These are phyloP conservation scores for Aspergillus egyptiacus DNA, from an alignment of 495 filamentous ascomycete genomes.

Conservation along the genomic window DNA sequence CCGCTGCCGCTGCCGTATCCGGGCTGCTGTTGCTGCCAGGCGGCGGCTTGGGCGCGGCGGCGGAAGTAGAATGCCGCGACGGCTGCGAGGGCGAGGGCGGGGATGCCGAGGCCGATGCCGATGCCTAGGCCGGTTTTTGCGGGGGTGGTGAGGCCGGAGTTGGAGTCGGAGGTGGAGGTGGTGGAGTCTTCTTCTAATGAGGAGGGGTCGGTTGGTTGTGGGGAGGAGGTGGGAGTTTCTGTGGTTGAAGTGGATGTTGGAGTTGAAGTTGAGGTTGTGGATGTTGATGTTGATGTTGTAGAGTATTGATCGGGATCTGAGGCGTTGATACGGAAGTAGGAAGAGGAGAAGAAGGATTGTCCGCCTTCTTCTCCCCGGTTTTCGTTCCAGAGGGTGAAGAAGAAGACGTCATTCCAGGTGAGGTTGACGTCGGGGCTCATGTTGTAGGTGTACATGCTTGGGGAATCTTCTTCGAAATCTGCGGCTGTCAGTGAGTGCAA, in stretches of 20 bases:
- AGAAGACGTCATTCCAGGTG: slow-evolving; percentile 16
- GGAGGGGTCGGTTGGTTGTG: background rate
- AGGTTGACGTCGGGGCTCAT: slow-evolving; percentile 11
- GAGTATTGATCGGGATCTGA: background rate
- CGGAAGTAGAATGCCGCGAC: slow-evolving; percentile 6
- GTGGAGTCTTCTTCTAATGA: background rate
- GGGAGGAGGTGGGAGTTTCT: background rate
- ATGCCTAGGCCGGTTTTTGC: slow-evolving; percentile 12
- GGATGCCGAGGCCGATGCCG: slow-evolving; percentile 11
- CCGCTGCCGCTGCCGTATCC: background rate
- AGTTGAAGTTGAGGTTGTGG: slow-evolving; percentile 2
- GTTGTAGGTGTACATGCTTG: slow-evolving; percentile 8
- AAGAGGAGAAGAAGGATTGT: slow-evolving; percentile 3
- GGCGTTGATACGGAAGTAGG: slow-evolving; percentile 14
- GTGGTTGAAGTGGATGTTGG: background rate
- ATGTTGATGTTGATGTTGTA: slow-evolving; percentile 1
- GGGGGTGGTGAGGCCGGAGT: slow-evolving; percentile 3
- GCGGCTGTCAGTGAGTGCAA: background rate
- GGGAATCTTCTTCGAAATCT: slow-evolving; percentile 8
- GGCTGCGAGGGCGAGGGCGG: slow-evolving; percentile 6
- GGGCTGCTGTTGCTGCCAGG: background rate
- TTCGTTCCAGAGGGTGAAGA: slow-evolving; percentile 15
- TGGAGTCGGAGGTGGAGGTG: background rate
- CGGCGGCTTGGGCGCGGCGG: background rate
- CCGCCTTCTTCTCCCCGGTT: slow-evolving; percentile 6